phyloP scores from a whole-genome alignment of 306 rosid species.

The Cicer judaicum region DNA sequence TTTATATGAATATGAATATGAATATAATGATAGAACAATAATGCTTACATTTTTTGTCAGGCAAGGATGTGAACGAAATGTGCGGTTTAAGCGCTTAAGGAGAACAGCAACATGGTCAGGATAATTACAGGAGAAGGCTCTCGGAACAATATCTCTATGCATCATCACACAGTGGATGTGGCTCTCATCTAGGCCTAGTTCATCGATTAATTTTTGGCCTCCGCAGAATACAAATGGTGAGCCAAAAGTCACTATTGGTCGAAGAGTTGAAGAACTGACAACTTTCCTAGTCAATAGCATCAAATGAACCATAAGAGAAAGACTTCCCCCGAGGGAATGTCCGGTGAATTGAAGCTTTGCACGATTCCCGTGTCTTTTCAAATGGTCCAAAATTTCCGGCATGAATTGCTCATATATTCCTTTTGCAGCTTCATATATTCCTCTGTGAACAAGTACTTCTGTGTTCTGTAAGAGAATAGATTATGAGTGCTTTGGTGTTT shows the following conservation, averaged over 20 bases:
- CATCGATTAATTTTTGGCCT: slow-evolving; percentile 66
- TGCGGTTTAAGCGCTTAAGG: slow-evolving; percentile 74
- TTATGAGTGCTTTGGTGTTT: slow-evolving; percentile 25
- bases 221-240: slow-evolving; percentile 95
- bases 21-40: not conserved
- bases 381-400: slow-evolving; percentile 79
- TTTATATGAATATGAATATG: not conserved
- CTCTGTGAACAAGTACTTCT: slow-evolving; percentile 85
- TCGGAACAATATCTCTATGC: slow-evolving; percentile 97
- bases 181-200: slow-evolving; percentile 71
- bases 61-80: slow-evolving; percentile 83
- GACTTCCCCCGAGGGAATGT: slow-evolving; percentile 96
- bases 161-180: slow-evolving; percentile 73
- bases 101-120: slow-evolving; percentile 74
- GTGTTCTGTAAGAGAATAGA: slow-evolving; percentile 57
- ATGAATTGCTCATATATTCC: slow-evolving; percentile 85
- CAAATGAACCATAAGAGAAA: slow-evolving; percentile 85
- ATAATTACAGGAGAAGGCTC: slow-evolving; percentile 94
- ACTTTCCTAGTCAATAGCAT: slow-evolving; percentile 71
- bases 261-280: slow-evolving; percentile 67
- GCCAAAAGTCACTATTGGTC: slow-evolving; percentile 86
- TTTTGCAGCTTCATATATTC: slow-evolving; percentile 95
- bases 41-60: slow-evolving; percentile 68
- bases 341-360: slow-evolving; percentile 91
- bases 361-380: slow-evolving; percentile 64